Evolutionary conservation across 192 early-diverging fungal genomes (phyloP).

Genomic region (Coemansia sp.): DNA sequence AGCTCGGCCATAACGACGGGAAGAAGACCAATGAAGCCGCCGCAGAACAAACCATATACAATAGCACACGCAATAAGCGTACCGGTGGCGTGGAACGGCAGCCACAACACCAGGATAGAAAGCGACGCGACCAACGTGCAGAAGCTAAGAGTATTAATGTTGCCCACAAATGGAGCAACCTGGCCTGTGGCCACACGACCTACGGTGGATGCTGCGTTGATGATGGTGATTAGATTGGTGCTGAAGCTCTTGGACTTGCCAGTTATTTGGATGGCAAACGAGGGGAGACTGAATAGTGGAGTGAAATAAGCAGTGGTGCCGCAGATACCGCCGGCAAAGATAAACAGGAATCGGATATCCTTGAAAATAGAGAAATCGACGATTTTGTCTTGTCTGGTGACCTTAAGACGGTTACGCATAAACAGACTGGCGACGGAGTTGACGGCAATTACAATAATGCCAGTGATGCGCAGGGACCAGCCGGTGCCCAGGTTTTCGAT

Average conservation of each 20-base stretch:
- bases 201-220: constrained; percentile 32
- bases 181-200: constrained; percentile 34
- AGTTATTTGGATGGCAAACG: constrained; percentile 19
- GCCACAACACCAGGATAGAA: constrained; percentile 37
- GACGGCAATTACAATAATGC: constrained; percentile 54
- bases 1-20: constrained; percentile 36
- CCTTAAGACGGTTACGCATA: constrained; percentile 24
- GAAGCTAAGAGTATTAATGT: constrained; percentile 24
- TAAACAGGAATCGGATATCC: constrained; percentile 17
- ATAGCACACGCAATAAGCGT: constrained; percentile 23
- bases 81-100: constrained; percentile 27
- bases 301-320: constrained; percentile 18
- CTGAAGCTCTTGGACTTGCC: constrained; percentile 21
- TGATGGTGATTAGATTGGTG: constrained; percentile 33
- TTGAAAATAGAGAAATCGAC: constrained; percentile 18
- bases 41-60: constrained; percentile 39
- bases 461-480: constrained; percentile 70
- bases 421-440: constrained; percentile 9
- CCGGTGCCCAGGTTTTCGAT: constrained; percentile 55
- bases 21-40: constrained; percentile 33
- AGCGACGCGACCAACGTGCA: constrained; percentile 21
- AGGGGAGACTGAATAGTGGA: constrained; percentile 26
- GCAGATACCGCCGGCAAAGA: constrained; percentile 19
- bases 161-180: constrained; percentile 24
- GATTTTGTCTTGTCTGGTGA: constrained; percentile 16